Evolutionary conservation across 768 basidiomycete species (phyloP), one percentile per base, ranked within the genome.

Genomic region (Tulasnella sp.): DNA sequence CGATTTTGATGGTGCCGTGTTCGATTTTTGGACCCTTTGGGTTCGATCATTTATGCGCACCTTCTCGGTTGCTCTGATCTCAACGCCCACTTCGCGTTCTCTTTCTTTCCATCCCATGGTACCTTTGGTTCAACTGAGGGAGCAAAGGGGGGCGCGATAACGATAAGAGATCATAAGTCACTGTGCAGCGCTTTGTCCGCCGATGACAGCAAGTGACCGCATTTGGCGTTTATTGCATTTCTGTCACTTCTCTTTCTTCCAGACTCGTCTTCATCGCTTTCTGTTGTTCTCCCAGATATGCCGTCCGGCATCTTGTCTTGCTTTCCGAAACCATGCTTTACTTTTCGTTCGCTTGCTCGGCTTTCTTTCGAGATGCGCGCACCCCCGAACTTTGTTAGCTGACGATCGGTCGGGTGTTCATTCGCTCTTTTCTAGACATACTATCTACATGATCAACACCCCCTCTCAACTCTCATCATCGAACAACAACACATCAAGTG

Each of bases 371-470:
- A 46, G 41, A 72, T 28, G 22, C 42, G 22, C 42, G 0, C 28
- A 16, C 20, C 74, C 74, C 28, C 48, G 74, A 42, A 44, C 31
- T 75, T 44, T 22, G 41, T 76, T 14, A 24, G 46, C 41, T 76
- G 8, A 37, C 76, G 0, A 50, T 50, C 41, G 18, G 41, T 8
- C 28, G 42, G 7, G 1, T n/a, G 5, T 16, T 12, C 12, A 12
- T 20, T 76, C n/a, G n/a, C n/a, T 34, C 16, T 20, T 3, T 41
- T 28, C 11, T 28, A 80, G 79, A 41, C 79, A 80, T 44, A 80
- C 72, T 37, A 80, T 80, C 28, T 80, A 80, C 79, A 80, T 80
- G 79, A 80, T 80, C 79, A 80, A 80, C 48, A 75, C 40, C 44
- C 79, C 79, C 3, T 41, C 69, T 37, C 34, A 12, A 69, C 3